Percentiles rank a stretch among this genome's conserved stretches.
phyloP scores from a whole-genome alignment of 2,329 filamentous ascomycete genomes.

The Huntiella abstrusa region DNA sequence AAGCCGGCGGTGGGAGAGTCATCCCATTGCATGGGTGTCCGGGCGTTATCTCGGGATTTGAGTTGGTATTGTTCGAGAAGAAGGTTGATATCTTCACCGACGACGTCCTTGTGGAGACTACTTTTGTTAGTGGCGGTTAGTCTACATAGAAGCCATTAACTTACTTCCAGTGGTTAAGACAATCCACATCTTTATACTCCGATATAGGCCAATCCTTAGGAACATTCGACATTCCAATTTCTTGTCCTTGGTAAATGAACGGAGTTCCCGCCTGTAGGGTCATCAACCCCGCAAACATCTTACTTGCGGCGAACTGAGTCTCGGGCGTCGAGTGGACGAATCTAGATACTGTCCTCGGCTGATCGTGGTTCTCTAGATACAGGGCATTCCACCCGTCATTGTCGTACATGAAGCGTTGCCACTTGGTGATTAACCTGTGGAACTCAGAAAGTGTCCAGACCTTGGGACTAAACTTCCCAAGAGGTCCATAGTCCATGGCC shows the following conservation, averaged over 20 bases:
- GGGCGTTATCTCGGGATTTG: constrained; percentile 48
- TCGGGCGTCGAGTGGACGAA: constrained; percentile 32
- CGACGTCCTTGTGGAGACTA: constrained; percentile 21
- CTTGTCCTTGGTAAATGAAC: constrained; percentile 53
- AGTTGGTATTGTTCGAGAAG: constrained; percentile 30
- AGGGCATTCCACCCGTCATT: constrained; percentile 45
- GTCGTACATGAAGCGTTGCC: constrained; percentile 40
- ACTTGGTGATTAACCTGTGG: constrained; percentile 34
- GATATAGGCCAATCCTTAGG: constrained; percentile 40
- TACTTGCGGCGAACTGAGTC: constrained; percentile 31
- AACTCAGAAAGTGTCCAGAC: constrained; percentile 31
- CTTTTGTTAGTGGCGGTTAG: background rate
- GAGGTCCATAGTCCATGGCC: constrained; percentile 27
- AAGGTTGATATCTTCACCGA: constrained; percentile 20
- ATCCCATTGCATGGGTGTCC: constrained; percentile 57
- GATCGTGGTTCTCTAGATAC: constrained; percentile 49
- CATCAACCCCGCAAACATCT: constrained; percentile 40
- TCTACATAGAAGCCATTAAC: constrained; percentile 7
- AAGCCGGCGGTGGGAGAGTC: constrained; percentile 43
- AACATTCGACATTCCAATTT: constrained; percentile 48
- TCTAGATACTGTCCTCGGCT: constrained; percentile 38
- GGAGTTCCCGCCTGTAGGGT: constrained; percentile 41
- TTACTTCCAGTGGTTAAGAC: constrained; percentile 31
- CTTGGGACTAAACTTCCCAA: constrained; percentile 24
- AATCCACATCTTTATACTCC: constrained; percentile 51